Evolutionary conservation across 345 rosid genomes (phyloP).

Genomic region (Carallia pectinifolia): DNA sequence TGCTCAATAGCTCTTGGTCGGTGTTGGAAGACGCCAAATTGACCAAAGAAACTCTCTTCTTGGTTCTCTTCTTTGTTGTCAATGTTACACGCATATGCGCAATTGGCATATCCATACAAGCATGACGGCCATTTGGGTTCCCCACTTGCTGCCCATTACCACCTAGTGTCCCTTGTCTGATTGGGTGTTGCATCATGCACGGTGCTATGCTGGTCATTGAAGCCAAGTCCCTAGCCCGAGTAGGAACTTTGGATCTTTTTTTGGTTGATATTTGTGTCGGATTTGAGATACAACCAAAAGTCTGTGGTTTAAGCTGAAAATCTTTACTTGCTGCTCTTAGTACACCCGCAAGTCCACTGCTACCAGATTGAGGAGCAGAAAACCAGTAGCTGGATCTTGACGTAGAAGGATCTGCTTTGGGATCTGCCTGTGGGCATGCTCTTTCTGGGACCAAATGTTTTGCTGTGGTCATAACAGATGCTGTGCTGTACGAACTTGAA

Average conservation of each 20-base stretch:
- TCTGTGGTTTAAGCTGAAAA: conserved; percentile 34
- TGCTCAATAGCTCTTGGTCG: conserved; percentile 33
- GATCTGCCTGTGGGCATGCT: conserved; percentile 11
- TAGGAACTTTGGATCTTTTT: conserved; percentile 55
- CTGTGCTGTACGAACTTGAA: conserved; percentile 29
- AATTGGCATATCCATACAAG: conserved; percentile 35
- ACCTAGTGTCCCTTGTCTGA: conserved; percentile 21
- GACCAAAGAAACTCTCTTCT: conserved; percentile 34
- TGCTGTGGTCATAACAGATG: conserved; percentile 30
- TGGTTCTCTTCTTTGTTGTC: conserved; percentile 49
- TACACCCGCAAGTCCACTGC: conserved; percentile 21
- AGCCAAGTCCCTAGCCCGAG: conserved; percentile 40
- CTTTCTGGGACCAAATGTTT: conserved; percentile 8
- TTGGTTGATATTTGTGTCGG: conserved; percentile 41
- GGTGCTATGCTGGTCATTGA: conserved; percentile 38
- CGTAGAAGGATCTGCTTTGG: conserved; percentile 13
- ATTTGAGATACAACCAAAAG: conserved; percentile 22
- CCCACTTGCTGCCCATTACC: conserved; percentile 19
- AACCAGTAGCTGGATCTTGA: conserved; percentile 7
- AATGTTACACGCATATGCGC: conserved; percentile 12
- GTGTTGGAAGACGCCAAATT: conserved; percentile 26
- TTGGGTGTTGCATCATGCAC: conserved; percentile 7
- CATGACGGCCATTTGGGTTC: conserved; percentile 20
- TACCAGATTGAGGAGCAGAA: conserved; percentile 19
- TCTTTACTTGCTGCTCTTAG: conserved; percentile 22